Percentiles rank a stretch among this genome's conserved stretches.
These are phyloP conservation scores for Pisolithus tinctorius DNA, from an alignment of 768 basidiomycete genomes.

Conservation along the genomic window DNA sequence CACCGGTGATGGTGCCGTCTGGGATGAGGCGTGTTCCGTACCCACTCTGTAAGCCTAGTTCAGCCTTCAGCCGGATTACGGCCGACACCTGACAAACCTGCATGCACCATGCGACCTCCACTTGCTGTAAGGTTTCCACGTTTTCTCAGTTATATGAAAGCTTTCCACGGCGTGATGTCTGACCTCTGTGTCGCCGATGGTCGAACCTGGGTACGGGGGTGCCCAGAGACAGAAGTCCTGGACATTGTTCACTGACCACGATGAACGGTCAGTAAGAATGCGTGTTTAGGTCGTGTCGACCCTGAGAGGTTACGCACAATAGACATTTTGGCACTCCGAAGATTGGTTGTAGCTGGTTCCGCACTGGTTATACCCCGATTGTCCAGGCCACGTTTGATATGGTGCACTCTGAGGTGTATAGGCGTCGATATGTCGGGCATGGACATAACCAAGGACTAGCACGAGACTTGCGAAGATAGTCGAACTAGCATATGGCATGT, in stretches of 20 bases:
- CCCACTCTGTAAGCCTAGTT: conserved; percentile 33
- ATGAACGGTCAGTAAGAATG: background rate
- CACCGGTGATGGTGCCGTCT: conserved; percentile 60
- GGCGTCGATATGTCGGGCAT: conserved; percentile 33
- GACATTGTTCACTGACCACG: conserved; percentile 44
- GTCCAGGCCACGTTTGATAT: conserved; percentile 47
- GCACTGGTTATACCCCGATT: conserved; percentile 61
- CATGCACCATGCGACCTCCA: conserved; percentile 50
- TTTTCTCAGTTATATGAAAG: conserved; percentile 9
- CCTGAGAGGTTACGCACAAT: conserved; percentile 32
- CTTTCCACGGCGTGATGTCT: conserved; percentile 7
- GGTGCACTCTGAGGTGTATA: conserved; percentile 46
- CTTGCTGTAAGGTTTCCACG: conserved; percentile 25
- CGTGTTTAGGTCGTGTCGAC: background rate
- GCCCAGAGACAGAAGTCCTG: conserved; percentile 50
- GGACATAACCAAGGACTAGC: conserved; percentile 13
- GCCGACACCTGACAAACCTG: conserved; percentile 24
- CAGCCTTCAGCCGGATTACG: background rate
- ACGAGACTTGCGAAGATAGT: conserved; percentile 16
- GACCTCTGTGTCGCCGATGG: conserved; percentile 60
- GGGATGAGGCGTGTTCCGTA: conserved; percentile 66
- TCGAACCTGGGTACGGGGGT: conserved; percentile 46
- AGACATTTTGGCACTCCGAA: conserved; percentile 63
- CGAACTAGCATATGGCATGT: conserved; percentile 15
- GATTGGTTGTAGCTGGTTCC: conserved; percentile 47